These are phyloP conservation scores for Puccinia horiana DNA, from an alignment of 1,284 basidiomycete genomes.

Conservation along the genomic window DNA sequence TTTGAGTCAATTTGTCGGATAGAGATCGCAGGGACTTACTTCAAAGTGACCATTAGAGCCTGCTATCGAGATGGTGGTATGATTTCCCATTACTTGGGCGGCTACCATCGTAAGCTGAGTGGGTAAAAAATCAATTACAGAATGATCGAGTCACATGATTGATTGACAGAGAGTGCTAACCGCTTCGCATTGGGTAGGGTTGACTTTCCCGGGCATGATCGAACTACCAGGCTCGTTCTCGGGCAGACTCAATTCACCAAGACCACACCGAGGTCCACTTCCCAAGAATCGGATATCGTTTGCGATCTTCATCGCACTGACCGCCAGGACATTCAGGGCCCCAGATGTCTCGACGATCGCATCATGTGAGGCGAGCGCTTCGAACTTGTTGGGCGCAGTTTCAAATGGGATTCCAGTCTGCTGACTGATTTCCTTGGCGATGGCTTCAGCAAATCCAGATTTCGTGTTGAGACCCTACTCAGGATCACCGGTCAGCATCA, in stretches of 20 bases:
- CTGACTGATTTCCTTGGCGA: conserved; percentile 88
- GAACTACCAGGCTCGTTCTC: conserved; percentile 99
- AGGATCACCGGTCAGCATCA: background rate
- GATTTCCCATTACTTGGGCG: conserved; percentile 97
- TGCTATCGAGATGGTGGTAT: conserved; percentile 87
- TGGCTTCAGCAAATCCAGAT: conserved; percentile 91
- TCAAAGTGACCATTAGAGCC: conserved; percentile 97
- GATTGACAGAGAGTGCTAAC: conserved; percentile 50
- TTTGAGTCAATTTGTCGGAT: background rate
- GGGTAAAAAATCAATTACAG: background rate
- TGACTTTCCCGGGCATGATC: conserved; percentile 99
- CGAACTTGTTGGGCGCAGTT: conserved; percentile 99
- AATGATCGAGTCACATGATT: background rate
- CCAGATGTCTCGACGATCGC: conserved; percentile 96
- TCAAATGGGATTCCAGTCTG: conserved; percentile 87
- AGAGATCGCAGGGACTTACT: conserved; percentile 61
- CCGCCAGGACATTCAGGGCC: conserved; percentile 90
- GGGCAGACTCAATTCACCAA: conserved; percentile 89
- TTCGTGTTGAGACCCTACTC: conserved; percentile 91
- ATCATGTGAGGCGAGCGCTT: conserved; percentile 94
- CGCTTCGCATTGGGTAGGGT: conserved; percentile 99
- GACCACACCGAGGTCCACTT: conserved; percentile 94
- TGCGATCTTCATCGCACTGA: conserved; percentile 98
- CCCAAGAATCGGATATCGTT: conserved; percentile 98
- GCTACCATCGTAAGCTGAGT: conserved; percentile 85